A percentile compares a stretch with the other conserved stretches of the same genome.
Conservation (phyloP, 2,329 filamentous ascomycete species). For the Alternaria sp. region DNA sequence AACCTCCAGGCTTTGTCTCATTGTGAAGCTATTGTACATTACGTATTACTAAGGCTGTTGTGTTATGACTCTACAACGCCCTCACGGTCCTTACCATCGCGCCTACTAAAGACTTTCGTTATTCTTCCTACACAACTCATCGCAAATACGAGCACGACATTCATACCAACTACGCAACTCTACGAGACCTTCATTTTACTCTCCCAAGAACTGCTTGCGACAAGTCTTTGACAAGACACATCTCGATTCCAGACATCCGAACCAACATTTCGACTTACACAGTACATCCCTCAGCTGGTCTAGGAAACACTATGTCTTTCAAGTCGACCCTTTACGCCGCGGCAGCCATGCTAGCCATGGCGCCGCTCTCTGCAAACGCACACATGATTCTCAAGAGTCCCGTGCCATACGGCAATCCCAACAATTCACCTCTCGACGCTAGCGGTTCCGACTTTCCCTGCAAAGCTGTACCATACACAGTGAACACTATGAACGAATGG, state of each 20-base stretch:
- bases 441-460: slow-evolving; percentile 79
- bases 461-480: slow-evolving; percentile 60
- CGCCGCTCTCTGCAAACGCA: slow-evolving; percentile 62
- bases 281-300: slow-evolving; percentile 6
- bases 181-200: background rate
- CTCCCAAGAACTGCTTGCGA: background rate
- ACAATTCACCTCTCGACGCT: slow-evolving; percentile 67
- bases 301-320: slow-evolving; percentile 14
- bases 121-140: slow-evolving; percentile 16
- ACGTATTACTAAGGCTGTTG: slow-evolving; percentile 17
- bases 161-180: slow-evolving; percentile 4
- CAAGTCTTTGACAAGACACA: slow-evolving; percentile 6
- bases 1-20: slow-evolving; percentile 23
- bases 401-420: slow-evolving; percentile 62
- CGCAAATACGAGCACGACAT: slow-evolving; percentile 15
- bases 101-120: slow-evolving; percentile 15
- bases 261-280: slow-evolving; percentile 8
- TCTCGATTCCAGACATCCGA: slow-evolving; percentile 1
- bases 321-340: slow-evolving; percentile 17
- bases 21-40: slow-evolving; percentile 24
- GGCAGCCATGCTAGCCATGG: slow-evolving; percentile 51
- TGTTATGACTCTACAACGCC: slow-evolving; percentile 13
- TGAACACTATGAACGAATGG: slow-evolving; percentile 64
- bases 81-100: background rate
- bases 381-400: slow-evolving; percentile 80